Percentiles rank a stretch among this genome's conserved stretches.
These are phyloP conservation scores for Bremia lactucae DNA, from an alignment of 352 stramenopile species.

Conservation along the genomic window DNA sequence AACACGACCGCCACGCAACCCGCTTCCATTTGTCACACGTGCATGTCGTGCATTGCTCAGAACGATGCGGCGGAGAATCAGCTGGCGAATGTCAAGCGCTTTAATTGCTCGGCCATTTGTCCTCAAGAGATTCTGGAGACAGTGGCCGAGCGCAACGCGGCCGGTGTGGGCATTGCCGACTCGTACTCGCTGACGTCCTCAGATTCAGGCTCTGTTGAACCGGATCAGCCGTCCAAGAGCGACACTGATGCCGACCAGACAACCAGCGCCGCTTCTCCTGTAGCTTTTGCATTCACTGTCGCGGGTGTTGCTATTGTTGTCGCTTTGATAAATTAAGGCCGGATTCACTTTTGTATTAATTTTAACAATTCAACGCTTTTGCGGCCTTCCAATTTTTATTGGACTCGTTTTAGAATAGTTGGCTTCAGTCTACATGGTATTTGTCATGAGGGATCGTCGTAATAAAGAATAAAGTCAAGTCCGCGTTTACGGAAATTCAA, in stretches of 20 bases:
- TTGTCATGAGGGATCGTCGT: too few relatives aligned
- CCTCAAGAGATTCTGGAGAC: constrained; percentile 53
- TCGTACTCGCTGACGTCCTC: constrained; percentile 23
- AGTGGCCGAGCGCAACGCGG: constrained; percentile 41
- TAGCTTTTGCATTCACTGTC: too few relatives aligned
- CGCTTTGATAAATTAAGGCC: constrained; percentile 16
- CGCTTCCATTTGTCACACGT: constrained; percentile 70
- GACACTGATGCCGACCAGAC: constrained; percentile 10
- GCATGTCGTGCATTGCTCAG: constrained; percentile 67
- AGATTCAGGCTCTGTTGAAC: too few relatives aligned
- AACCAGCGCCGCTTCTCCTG: too few relatives aligned
- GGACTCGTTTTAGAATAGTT: too few relatives aligned
- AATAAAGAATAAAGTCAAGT: too few relatives aligned
- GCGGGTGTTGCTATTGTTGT: constrained; percentile 10
- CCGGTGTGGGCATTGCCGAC: constrained; percentile 47
- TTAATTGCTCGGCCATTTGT: constrained; percentile 70
- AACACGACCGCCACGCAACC: constrained; percentile 51
- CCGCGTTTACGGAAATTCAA: too few relatives aligned
- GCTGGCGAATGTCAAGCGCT: constrained; percentile 45
- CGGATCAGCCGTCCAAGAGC: too few relatives aligned
- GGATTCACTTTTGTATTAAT: constrained; percentile 9
- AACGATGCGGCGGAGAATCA: constrained; percentile 49
- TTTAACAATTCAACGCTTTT: constrained; percentile 9
- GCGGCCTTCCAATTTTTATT: constrained; percentile 1
- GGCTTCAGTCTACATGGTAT: too few relatives aligned